A percentile compares a stretch with the other conserved stretches of the same genome.
Conservation (phyloP, 345 rosid species). For the Brassica carinata region DNA sequence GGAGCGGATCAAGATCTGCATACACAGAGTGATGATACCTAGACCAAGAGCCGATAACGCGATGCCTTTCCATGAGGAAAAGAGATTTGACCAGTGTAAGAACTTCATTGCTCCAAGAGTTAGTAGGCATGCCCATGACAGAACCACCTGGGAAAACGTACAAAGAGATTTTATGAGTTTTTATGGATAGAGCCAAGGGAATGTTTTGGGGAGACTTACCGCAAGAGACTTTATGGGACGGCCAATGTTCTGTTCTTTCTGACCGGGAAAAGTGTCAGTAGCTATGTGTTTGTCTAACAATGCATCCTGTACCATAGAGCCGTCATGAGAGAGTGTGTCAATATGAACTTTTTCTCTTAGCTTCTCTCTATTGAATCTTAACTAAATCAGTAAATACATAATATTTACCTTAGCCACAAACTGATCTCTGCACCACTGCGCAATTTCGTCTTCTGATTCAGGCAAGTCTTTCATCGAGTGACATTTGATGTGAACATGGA, state of each 20-base stretch:
- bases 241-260: constrained; percentile 62
- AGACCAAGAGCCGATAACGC: constrained; percentile 52
- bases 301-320: constrained; percentile 55
- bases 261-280: constrained; percentile 68
- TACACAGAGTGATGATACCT: constrained; percentile 63
- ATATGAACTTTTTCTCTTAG: background rate
- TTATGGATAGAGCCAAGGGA: background rate
- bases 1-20: constrained; percentile 79
- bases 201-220: constrained; percentile 46
- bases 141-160: constrained; percentile 55
- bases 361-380: background rate
- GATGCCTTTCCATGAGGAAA: constrained; percentile 83
- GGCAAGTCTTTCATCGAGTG: constrained; percentile 86
- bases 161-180: background rate
- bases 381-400: background rate
- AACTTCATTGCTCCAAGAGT: constrained; percentile 55
- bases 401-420: constrained; percentile 75
- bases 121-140: constrained; percentile 60
- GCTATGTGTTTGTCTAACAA: constrained; percentile 73
- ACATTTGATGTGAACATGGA: constrained; percentile 75
- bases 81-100: constrained; percentile 66
- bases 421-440: constrained; percentile 93
- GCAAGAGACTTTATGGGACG: constrained; percentile 71
- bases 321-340: background rate
- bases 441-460: constrained; percentile 76